These are phyloP conservation scores for Entonaema liquescens DNA, from an alignment of 495 filamentous ascomycete species.

Conservation along the genomic window DNA sequence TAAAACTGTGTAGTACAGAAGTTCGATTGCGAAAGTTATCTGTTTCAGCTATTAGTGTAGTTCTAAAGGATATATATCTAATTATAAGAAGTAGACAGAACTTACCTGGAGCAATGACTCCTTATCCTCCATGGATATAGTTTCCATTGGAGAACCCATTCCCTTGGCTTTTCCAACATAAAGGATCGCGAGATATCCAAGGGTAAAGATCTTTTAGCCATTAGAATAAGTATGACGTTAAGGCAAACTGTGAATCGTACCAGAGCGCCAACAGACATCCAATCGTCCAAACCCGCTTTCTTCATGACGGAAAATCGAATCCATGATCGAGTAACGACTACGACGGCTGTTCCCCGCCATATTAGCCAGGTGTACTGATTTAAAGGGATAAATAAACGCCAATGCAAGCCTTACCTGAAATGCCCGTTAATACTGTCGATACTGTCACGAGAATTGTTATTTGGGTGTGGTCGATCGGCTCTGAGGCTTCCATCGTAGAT, in stretches of 20 bases:
- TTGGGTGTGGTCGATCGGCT: constrained; percentile 13
- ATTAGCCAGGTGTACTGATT: not conserved
- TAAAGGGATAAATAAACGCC: not conserved
- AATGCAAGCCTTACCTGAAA: constrained; percentile 26
- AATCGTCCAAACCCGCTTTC: constrained; percentile 48
- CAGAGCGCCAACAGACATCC: constrained; percentile 46
- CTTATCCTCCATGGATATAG: constrained; percentile 45
- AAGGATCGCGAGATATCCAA: constrained; percentile 48
- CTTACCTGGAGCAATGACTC: constrained; percentile 46
- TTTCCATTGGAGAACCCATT: constrained; percentile 46
- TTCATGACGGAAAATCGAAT: constrained; percentile 45
- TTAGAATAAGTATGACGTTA: constrained; percentile 2
- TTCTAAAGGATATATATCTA: not conserved
- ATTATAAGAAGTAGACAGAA: not conserved
- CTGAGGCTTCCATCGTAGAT: constrained; percentile 13
- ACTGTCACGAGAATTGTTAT: constrained; percentile 29
- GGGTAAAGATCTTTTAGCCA: constrained; percentile 42
- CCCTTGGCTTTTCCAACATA: constrained; percentile 43
- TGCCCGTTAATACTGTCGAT: constrained; percentile 33
- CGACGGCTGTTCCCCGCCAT: constrained; percentile 28
- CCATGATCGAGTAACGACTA: constrained; percentile 39
- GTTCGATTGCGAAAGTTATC: constrained; percentile 52
- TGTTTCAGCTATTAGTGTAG: constrained; percentile 21
- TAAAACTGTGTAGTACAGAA: constrained; percentile 54
- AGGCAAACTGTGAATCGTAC: constrained; percentile 23